Base-by-base conservation (phyloP, 2,329 filamentous ascomycete genomes). In the Ophiostoma novo-ulmi region DNA sequence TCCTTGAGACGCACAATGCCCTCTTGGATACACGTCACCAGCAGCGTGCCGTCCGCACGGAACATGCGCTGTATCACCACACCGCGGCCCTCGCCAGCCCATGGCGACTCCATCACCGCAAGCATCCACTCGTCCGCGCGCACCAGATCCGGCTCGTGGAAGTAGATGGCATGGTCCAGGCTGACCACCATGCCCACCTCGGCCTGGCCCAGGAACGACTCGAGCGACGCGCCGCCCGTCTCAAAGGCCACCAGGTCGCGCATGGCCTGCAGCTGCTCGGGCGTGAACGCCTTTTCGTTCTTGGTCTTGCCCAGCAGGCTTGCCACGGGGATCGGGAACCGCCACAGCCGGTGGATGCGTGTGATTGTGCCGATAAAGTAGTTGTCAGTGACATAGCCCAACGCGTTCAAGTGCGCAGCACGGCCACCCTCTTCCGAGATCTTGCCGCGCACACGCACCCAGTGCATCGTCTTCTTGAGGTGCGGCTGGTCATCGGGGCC, bases 321-420 rank as follows among this genome's bases (percentile, higher is more conserved):
- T n/a, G 85, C 82, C n/a, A 88, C 82, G 48, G 70, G 61, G 69
- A 78, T 76, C 13, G 73, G 87, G 78, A 91, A 92, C 17, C 91
- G 85, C 86, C 91, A 94, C 48, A 97, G 84, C 71, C 88, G 85
- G 79, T 97, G 94, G 70, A 94, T 89, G 26, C 92, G 88, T 38
- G 89, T 84, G 8, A 97, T 88, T 1, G 94, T 97, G 55, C 92
- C 94, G 79, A 98, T 94, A 80, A 99, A 98, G 81, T 92, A 95
- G 77, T 87, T 91, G 80, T 98, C 94, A 36, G 89, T 92, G 82
- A 98, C 91, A 82, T 98, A 99, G 35, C 94, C 94, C 73, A 99
- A 84, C 10, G 95, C 95, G 52, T 87, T 90, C 48, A 97, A 83
- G 78, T 98, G 94, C 13, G 93, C 92, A 76, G 91, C 87, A 74